Base-by-base conservation (phyloP, 345 rosid genomes). In the Mangifera indica region DNA sequence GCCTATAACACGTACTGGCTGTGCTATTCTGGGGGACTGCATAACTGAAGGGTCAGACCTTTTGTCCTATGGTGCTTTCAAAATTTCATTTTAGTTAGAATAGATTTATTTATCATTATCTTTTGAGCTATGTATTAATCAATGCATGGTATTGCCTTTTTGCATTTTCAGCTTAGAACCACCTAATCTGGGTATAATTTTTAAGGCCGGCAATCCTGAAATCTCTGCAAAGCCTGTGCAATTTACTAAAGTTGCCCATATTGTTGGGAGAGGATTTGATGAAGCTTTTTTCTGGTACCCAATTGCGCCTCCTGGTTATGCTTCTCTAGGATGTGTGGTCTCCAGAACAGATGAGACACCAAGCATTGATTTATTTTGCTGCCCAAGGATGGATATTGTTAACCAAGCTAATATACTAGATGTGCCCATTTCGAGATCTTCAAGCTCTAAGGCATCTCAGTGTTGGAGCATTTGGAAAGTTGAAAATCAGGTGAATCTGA, bases 401-500 rank as follows among this genome's bases (percentile, higher is more conserved):
- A 86, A 85, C 84, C 98, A 91, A 73, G 81, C 89, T 68, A 95
- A 87, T 81, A 87, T 92, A 72, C 76, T 72, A 73, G 99, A 95
- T 51, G 63, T 84, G 76, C 93, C 97, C 61, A 79, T 91, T 72
- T 85, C 96, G 25, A 92, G 93, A 85, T 90, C 96, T 59, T 85
- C 87, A 34, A 87, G 86, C 77, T 83, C 96, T 66, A 92, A 84
- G 85, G 81, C 85, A 58, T 86, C 89, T 71, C 97, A 91, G 62
- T 83, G 89, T 84, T 95, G 98, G 99, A 91, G 98, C 84, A 81
- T 95, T 78, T 95, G 99, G 99, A 95, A 86, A 84, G 91, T 95
- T 78, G 96, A 89, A 77, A 95, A 95, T 85, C 99, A 92, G 99
- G 99, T 95, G 78, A n/a, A 72, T 45, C 56, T 72, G 48, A 46